Evolutionary conservation across 768 basidiomycete genomes (phyloP).

Genomic region (Tephrocybe sp.): DNA sequence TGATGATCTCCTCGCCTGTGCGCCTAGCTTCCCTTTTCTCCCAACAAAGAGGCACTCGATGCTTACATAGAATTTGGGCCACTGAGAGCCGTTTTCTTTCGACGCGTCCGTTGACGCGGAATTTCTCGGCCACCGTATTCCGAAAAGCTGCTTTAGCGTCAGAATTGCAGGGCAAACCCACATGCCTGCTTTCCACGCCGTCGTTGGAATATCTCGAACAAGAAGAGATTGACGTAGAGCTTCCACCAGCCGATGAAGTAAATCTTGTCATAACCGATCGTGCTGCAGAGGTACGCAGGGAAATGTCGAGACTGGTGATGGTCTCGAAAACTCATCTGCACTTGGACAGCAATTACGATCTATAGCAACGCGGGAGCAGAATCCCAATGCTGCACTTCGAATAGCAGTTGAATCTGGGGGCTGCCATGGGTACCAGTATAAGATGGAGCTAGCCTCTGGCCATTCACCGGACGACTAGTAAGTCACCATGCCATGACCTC

Average conservation of each 20-base stretch:
- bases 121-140: slow-evolving; percentile 19
- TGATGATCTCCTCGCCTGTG: slow-evolving; percentile 13
- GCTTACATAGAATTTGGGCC: slow-evolving; percentile 1
- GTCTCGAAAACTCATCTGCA: not conserved
- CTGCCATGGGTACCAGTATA: slow-evolving; percentile 97
- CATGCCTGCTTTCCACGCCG: slow-evolving; percentile 48
- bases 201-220: slow-evolving; percentile 51
- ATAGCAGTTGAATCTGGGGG: slow-evolving; percentile 91
- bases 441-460: slow-evolving; percentile 72
- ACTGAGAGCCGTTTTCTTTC: not conserved
- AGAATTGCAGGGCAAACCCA: slow-evolving; percentile 44
- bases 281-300: slow-evolving; percentile 61
- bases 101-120: slow-evolving; percentile 9
- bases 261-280: slow-evolving; percentile 63
- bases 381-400: slow-evolving; percentile 66
- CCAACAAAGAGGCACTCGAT: slow-evolving; percentile 7
- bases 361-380: slow-evolving; percentile 65
- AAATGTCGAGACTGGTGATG: too few relatives aligned
- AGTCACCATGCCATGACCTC: slow-evolving; percentile 28
- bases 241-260: slow-evolving; percentile 51
- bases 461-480: slow-evolving; percentile 82
- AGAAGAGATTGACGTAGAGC: slow-evolving; percentile 63
- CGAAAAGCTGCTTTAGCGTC: slow-evolving; percentile 36
- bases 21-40: slow-evolving; percentile 13
- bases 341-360: slow-evolving; percentile 67